phyloP scores from a whole-genome alignment of 2,329 filamentous ascomycete genomes.

The Fusarium coicis region DNA sequence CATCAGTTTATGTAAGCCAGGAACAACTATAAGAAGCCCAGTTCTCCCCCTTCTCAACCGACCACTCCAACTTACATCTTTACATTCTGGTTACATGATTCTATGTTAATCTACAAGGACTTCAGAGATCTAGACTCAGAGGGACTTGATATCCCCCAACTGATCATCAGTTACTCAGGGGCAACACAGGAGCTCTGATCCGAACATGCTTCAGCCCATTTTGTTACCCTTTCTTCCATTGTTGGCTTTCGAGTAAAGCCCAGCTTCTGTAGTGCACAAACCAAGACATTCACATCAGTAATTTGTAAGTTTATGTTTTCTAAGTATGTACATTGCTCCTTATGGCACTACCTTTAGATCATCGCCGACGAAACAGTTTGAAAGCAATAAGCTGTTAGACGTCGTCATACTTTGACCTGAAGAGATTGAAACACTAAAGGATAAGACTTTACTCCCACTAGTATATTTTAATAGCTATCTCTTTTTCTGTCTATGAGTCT shows the following conservation, averaged over 20 bases:
- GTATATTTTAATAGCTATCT: background rate
- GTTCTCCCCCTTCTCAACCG: background rate
- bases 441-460: fast-evolving
- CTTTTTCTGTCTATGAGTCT: too few relatives aligned
- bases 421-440: too few relatives aligned
- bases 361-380: background rate
- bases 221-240: background rate
- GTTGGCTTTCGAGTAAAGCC: background rate
- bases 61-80: background rate
- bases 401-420: background rate
- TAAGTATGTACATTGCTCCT: too few relatives aligned
- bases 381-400: fast-evolving
- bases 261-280: too few relatives aligned
- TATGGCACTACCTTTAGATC: fast-evolving
- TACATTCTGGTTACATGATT: background rate
- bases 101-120: fast-evolving
- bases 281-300: fast-evolving
- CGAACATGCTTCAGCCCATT: background rate
- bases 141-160: background rate
- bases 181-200: background rate
- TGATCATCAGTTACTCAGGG: background rate
- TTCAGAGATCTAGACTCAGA: background rate
- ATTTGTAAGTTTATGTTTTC: background rate
- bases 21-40: background rate
- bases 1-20: background rate